Base-by-base conservation (phyloP, 2,329 filamentous ascomycete genomes). In the Tolypocladium tropicale region DNA sequence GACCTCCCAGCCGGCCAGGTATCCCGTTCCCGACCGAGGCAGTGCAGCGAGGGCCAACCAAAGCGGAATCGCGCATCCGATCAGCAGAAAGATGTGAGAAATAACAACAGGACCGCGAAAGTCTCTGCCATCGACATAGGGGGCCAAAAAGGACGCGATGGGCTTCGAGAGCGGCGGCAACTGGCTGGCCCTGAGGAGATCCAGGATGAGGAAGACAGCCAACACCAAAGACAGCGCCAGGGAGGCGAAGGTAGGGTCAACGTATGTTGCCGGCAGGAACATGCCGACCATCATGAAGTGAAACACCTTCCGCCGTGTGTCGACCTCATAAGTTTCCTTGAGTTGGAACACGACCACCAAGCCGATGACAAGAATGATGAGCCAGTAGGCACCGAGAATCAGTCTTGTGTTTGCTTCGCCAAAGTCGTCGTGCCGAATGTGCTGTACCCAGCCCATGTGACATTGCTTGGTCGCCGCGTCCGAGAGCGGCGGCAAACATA, bases 271-370 rank as follows among this genome's bases (percentile, higher is more conserved):
- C 0, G 94, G 92, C 2, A 97, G 78, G 56, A 99, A 86, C 90
- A 99, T 96, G 56, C 85, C 84, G 9, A 97, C 93, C 88, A 97
- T 97, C 80, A 93, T 96, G 63, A 95, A 95, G 70, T 99, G 94
- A 70, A 99, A 99, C 28, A 97, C 89, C 71, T 99, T 99, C 53
- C 94, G 85, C 53, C 94, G 83, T 1, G 94, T 99, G 72, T 99
- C 94, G 51, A 99, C 93, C 72, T 96, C 92, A 62, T 89, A 92
- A 53, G 89, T 76, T 3, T 84, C 77, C 43, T 87, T 89, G 39
- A 95, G 80, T 46, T 79, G 82, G 54, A 94, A 82, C 9, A 96
- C 89, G 4, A 89, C 77, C 11, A 84, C 73, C 37, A 97, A 78
- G 1, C 93, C 94, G 1, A 83, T 67, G 18, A 81, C 68, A 18